Base-by-base conservation (phyloP, 2,329 filamentous ascomycete species). In the Venturiaceae sp. region DNA sequence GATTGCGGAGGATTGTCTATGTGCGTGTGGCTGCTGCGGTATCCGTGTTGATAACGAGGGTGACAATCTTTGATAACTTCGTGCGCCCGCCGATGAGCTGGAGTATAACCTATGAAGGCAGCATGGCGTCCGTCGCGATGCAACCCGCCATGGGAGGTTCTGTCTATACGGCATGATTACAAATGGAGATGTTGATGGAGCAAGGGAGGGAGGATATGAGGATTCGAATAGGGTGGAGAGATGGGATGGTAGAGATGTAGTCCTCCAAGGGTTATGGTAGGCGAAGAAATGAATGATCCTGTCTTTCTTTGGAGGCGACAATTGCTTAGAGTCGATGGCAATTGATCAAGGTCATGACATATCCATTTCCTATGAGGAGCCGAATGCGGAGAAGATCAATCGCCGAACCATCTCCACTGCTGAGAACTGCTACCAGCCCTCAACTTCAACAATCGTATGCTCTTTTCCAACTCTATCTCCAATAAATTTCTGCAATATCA, bases 111-210 rank as follows among this genome's bases (percentile, higher is more conserved):
- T 50, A 50, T 50, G 44, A 14, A 50, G 44, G 30, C 44, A 50
- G 19, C 26, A 50, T 23, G 44, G 44, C 4, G 44, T 50, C 23
- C 26, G 44, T 26, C 44, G 44, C 23, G 44, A 50, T 66, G 81
- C 82, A 71, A 77, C 75, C 75, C 83, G 81, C 84, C 83, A 87
- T 74, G 83, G 81, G 67, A 85, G 72, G 64, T 80, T 81, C 72
- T 83, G 82, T 67, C 81, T 79, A 75, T 83, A 82, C 70, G 84
- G 77, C 84, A 86, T 87, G 71, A 74, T 80, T 52, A 57, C 11
- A 57, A 57, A 33, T 57, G 39, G 41, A 2, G 52, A 36, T 50
- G 44, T 30, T 26, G 44, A 50, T 30, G 44, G n/a, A n/a, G n/a
- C 44, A 26, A 50, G 3, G 44, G 26, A 30, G 26, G n/a, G 16